Conservation (phyloP, 495 filamentous ascomycete species). For the Penicillium herquei region DNA sequence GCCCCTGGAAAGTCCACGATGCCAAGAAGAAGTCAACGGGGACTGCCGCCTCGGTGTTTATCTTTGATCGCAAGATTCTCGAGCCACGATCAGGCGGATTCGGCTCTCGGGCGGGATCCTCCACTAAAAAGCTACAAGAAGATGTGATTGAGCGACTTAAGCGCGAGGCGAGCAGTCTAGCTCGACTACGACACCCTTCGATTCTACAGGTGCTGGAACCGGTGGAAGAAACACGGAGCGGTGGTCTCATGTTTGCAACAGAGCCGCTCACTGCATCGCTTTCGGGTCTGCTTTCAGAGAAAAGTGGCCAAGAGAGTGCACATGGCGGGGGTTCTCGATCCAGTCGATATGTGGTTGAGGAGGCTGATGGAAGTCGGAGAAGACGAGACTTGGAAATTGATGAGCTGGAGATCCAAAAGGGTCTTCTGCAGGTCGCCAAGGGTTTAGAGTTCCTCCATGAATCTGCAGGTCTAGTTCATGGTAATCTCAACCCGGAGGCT, state of each 20-base stretch:
- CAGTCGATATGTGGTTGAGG: constrained; percentile 80
- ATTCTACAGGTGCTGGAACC: constrained; percentile 92
- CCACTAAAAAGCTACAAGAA: constrained; percentile 75
- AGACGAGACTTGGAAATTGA: constrained; percentile 90
- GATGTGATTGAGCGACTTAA: constrained; percentile 88
- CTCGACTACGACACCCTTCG: constrained; percentile 83
- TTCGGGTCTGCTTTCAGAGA: constrained; percentile 78
- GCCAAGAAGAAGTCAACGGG: constrained; percentile 93
- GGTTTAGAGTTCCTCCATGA: constrained; percentile 96
- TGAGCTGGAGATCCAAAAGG: constrained; percentile 97
- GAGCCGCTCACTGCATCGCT: constrained; percentile 86
- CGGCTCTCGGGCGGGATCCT: constrained; percentile 59
- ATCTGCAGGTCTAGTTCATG: constrained; percentile 89
- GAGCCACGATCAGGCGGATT: constrained; percentile 63
- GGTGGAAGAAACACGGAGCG: constrained; percentile 87
- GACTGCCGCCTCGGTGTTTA: constrained; percentile 85
- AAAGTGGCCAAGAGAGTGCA: constrained; percentile 80
- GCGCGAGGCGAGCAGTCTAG: constrained; percentile 84
- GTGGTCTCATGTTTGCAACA: constrained; percentile 93
- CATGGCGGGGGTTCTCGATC: constrained; percentile 58
- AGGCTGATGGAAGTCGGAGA: constrained; percentile 67
- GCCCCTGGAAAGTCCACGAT: constrained; percentile 96
- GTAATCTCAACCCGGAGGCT: constrained; percentile 93
- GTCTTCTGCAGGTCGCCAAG: constrained; percentile 86
- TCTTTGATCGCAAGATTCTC: constrained; percentile 86